Evolutionary conservation across 140 eudicot species (phyloP).

Genomic region (Cichorium intybus): DNA sequence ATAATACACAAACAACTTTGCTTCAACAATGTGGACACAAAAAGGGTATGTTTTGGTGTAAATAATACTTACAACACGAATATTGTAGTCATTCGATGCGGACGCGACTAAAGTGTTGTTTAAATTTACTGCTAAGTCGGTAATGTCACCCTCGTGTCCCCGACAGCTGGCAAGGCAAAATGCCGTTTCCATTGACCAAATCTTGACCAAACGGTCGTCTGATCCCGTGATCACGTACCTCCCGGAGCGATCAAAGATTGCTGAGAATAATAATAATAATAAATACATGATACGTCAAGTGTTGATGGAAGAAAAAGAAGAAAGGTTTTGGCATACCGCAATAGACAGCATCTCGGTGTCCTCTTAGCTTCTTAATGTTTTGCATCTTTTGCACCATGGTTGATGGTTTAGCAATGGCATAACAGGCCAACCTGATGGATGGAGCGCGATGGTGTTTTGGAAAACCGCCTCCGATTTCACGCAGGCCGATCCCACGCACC

Average conservation of each 20-base stretch:
- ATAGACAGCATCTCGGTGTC: constrained; percentile 96
- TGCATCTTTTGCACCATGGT: constrained; percentile 95
- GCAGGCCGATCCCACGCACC: constrained; percentile 77
- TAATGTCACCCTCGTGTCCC: constrained; percentile 99
- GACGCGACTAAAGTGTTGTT: constrained; percentile 90
- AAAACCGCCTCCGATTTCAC: constrained; percentile 98
- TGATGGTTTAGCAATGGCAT: constrained; percentile 94
- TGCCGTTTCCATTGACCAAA: constrained; percentile 99
- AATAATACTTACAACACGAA: constrained; percentile 81
- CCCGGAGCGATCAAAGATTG: constrained; percentile 92
- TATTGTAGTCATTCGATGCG: constrained; percentile 94
- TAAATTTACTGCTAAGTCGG: constrained; percentile 89
- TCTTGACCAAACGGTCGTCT: constrained; percentile 95
- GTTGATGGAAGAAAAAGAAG: background rate
- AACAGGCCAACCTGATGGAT: constrained; percentile 77
- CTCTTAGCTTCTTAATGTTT: constrained; percentile 80
- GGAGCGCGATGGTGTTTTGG: constrained; percentile 95
- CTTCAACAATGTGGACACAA: background rate
- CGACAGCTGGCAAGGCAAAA: constrained; percentile 94
- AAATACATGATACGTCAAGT: background rate
- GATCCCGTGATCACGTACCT: constrained; percentile 96
- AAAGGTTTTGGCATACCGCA: constrained; percentile 55
- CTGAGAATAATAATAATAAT: constrained; percentile 38
- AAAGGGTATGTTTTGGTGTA: constrained; percentile 2
- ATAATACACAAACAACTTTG: constrained; percentile 17